Evolutionary conservation across 2,329 filamentous ascomycete genomes (phyloP).

Genomic region (Colletotrichum spaethianum): DNA sequence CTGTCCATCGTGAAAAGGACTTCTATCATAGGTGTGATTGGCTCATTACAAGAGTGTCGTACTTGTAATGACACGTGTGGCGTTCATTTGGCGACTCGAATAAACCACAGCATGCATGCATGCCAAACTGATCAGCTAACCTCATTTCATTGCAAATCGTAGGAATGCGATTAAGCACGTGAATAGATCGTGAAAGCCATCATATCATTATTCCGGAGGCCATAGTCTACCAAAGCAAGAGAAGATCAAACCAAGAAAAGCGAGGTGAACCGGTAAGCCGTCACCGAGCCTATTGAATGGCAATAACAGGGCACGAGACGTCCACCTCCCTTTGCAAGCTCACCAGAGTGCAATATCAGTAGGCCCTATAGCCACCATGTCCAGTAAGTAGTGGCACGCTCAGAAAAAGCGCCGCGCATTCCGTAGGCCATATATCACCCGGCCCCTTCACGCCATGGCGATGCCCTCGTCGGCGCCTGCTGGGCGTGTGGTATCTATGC

Average conservation of each 20-base stretch:
- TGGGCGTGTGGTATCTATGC: slow-evolving; percentile 49
- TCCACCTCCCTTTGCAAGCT: background rate
- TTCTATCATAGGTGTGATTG: background rate
- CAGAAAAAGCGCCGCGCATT: background rate
- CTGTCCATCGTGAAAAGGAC: background rate
- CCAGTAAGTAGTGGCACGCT: background rate
- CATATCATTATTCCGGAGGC: slow-evolving; percentile 32
- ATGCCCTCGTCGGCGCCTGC: slow-evolving; percentile 42
- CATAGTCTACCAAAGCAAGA: slow-evolving; percentile 23
- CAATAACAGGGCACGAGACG: background rate
- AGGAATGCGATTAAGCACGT: background rate
- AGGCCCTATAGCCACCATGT: background rate
- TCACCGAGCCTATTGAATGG: background rate
- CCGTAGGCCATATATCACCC: background rate
- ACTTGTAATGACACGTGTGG: background rate
- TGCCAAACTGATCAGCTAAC: background rate
- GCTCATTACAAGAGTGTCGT: background rate
- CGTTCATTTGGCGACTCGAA: background rate
- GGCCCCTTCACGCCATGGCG: slow-evolving; percentile 20
- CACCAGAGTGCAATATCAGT: background rate
- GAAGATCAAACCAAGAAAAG: background rate
- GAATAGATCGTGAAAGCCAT: slow-evolving; percentile 30
- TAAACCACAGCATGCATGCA: background rate
- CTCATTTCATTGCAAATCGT: background rate
- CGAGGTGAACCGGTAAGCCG: background rate